Percentiles rank a stretch among this genome's conserved stretches.
These are phyloP conservation scores for Alternaria sp. DNA, from an alignment of 2,329 filamentous ascomycete genomes.

Conservation along the genomic window DNA sequence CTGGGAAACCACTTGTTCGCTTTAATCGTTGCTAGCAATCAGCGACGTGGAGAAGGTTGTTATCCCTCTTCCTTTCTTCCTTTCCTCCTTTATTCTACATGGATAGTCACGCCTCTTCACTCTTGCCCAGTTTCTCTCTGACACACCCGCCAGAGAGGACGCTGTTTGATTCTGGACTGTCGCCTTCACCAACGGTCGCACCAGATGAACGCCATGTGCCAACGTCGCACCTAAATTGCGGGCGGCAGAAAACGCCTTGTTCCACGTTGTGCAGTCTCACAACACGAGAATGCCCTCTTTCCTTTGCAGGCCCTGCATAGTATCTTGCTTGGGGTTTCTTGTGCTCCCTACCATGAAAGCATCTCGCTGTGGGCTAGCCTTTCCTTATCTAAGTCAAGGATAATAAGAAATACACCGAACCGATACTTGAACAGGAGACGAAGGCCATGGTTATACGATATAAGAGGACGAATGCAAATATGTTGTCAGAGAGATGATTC, in stretches of 20 bases:
- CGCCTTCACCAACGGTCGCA: slow-evolving; percentile 8
- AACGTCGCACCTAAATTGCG: slow-evolving; percentile 10
- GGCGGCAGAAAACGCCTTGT: slow-evolving; percentile 7
- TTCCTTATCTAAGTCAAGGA: no score
- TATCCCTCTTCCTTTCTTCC: background rate
- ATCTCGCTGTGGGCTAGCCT: no score
- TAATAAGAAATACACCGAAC: no score
- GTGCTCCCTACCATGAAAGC: no score
- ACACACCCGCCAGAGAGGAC: no score
- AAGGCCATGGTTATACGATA: no score
- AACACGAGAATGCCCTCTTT: slow-evolving; percentile 7
- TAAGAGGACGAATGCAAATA: no score
- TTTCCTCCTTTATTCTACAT: background rate
- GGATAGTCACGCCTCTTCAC: background rate
- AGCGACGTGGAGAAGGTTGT: no score
- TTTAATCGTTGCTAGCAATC: background rate
- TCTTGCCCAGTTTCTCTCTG: no score
- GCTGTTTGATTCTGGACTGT: no score
- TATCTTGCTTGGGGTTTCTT: background rate
- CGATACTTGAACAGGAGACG: no score
- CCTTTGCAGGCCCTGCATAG: background rate
- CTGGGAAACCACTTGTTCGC: background rate
- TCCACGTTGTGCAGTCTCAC: slow-evolving; percentile 23
- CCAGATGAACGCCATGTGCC: slow-evolving; percentile 22
- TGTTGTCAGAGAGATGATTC: no score